phyloP scores from a whole-genome alignment of 2,329 filamentous ascomycete species.

The Claviceps fusiformis region DNA sequence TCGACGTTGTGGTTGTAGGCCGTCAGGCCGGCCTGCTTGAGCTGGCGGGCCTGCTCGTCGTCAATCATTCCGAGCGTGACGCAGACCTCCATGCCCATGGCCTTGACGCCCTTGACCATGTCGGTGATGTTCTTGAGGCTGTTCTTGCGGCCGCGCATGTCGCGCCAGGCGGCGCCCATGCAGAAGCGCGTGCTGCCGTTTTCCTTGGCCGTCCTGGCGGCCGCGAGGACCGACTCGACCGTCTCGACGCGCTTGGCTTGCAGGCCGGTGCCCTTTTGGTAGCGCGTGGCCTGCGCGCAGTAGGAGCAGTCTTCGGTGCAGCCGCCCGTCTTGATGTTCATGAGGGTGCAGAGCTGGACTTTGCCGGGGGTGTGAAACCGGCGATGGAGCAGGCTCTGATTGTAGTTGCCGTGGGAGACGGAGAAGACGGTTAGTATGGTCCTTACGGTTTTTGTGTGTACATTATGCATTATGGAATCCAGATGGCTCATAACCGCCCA shows the following conservation, averaged over 20 bases:
- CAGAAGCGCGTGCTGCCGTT: conserved; percentile 88
- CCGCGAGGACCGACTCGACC: conserved; percentile 68
- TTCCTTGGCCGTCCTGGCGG: conserved; percentile 61
- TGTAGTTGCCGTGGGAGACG: no score
- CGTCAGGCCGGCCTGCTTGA: conserved; percentile 72
- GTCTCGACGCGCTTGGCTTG: conserved; percentile 66
- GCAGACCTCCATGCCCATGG: conserved; percentile 77
- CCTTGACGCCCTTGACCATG: conserved; percentile 73
- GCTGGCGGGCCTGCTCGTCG: conserved; percentile 61
- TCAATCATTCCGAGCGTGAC: conserved; percentile 95
- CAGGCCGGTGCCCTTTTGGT: conserved; percentile 63
- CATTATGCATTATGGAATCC: no score
- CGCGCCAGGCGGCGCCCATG: conserved; percentile 88
- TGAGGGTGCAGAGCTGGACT: conserved; percentile 84
- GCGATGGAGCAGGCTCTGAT: conserved; percentile 63
- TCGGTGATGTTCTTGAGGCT: conserved; percentile 70
- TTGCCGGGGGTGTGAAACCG: conserved; percentile 73
- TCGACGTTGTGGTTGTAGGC: conserved; percentile 94
- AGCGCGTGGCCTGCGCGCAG: conserved; percentile 77
- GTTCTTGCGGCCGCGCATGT: conserved; percentile 84
- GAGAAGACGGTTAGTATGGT: background rate
- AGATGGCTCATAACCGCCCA: no score
- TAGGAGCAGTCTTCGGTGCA: conserved; percentile 90
- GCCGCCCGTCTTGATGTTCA: conserved; percentile 93
- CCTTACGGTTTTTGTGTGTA: no score